Base-by-base conservation (phyloP, 2,329 filamentous ascomycete genomes). In the Botrytis sinoallii region DNA sequence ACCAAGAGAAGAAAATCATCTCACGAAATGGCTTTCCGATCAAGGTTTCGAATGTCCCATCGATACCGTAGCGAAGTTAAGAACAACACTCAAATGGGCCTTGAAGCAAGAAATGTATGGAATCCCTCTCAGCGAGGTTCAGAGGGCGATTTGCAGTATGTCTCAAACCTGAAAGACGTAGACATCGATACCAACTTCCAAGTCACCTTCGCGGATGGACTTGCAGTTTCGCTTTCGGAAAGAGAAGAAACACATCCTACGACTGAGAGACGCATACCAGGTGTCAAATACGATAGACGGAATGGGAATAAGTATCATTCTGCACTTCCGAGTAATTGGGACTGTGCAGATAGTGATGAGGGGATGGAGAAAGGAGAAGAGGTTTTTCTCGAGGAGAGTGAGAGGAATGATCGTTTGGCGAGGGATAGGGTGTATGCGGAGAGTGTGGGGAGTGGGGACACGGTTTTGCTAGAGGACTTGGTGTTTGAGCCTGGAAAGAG, bases 51-150 rank as follows among this genome's bases (percentile, higher is more conserved):
- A 67, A 55, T 40, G 65, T 35, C 12, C 35, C 4, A 7, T 67
- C 16, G 7, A 67, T 25, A 14, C 46, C 8, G 1, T 9, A 0
- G 9, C 18, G 22, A 38, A 20, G 1, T 5, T 7, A 0, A 16
- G 8, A 0, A 25, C 32, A 8, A 38, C 9, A 1, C 14, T 25
- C 1, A 6, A 1, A 40, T 67, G 65, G 65, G 4, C 22, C 8
- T 3, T 14, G 1, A 12, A 29, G 3, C 46, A 67, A 18, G 35
- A 16, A 4, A 25, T 40, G 9, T 55, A 9, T 2, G 46, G 65
- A 2, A 20, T 20, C 32, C 65, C 7, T 52, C 44, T 12, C 65
- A 67, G n/a, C 44, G 65, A 22, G 65, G 65, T 10, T 16, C 7
- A 1, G 44, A 67, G 48, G 65, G 65, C 0, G 14, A 40, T 18